Percentiles rank a stretch among this genome's conserved stretches.
Evolutionary conservation across 2,329 filamentous ascomycete species (phyloP).

Genomic region (Lasiodiplodia sp.): DNA sequence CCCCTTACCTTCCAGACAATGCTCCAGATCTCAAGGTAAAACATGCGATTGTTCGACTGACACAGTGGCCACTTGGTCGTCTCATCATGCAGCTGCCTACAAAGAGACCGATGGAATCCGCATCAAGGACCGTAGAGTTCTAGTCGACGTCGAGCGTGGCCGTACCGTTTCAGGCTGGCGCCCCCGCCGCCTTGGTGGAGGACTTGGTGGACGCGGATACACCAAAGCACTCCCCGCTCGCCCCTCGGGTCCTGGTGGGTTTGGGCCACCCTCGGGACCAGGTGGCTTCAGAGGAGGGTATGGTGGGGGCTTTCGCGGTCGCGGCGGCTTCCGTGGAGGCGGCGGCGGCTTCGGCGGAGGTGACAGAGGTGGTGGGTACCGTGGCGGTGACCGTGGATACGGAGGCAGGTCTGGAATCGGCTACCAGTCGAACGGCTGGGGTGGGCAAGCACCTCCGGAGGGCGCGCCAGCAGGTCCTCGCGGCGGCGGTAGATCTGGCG

Average conservation of each 20-base stretch:
- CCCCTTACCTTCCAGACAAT: constrained; percentile 41
- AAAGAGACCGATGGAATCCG: constrained; percentile 86
- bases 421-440: constrained; percentile 52
- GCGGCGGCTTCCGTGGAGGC: constrained; percentile 54
- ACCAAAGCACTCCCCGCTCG: constrained; percentile 80
- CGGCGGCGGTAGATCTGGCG: constrained; percentile 45
- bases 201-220: constrained; percentile 90
- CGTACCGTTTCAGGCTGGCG: constrained; percentile 94
- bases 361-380: constrained; percentile 54
- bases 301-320: constrained; percentile 61
- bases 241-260: constrained; percentile 69
- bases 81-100: constrained; percentile 78
- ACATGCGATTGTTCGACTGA: constrained; percentile 59
- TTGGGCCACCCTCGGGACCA: constrained; percentile 62
- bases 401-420: constrained; percentile 57
- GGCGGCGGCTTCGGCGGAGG: constrained; percentile 59
- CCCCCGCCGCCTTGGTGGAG: constrained; percentile 88
- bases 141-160: constrained; percentile 95
- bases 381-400: constrained; percentile 57
- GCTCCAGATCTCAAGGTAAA: constrained; percentile 30
- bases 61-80: constrained; percentile 59
- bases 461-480: constrained; percentile 58
- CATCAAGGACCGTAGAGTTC: constrained; percentile 89
- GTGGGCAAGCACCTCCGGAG: constrained; percentile 48
- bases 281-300: constrained; percentile 54